Evolutionary conservation across 225 moss, liverwort and hornwort genomes (phyloP).

Genomic region (Polytrichum formosum): DNA sequence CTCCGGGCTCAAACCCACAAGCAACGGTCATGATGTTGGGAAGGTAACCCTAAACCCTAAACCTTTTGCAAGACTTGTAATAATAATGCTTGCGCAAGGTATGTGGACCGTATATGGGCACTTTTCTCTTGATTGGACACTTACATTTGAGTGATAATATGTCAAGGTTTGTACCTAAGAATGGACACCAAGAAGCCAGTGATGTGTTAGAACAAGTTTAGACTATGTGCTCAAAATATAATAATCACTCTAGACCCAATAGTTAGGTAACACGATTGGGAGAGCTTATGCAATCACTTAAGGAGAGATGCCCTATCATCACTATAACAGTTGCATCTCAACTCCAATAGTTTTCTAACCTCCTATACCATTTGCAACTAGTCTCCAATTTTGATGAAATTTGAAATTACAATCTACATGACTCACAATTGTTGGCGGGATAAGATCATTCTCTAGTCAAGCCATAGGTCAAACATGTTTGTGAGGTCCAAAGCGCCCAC

Average conservation of each 20-base stretch:
- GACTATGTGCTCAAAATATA: neutral
- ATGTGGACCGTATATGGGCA: too few species aligned
- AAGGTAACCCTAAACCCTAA: conserved; percentile 10
- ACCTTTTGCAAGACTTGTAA: neutral
- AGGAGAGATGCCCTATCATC: too few species aligned
- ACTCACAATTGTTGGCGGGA: neutral
- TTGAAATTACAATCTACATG: neutral
- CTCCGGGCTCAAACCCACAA: conserved; percentile 42
- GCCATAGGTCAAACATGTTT: too few species aligned
- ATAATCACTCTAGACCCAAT: too few species aligned
- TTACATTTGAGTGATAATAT: too few species aligned
- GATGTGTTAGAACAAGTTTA: too few species aligned
- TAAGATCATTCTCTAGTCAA: neutral
- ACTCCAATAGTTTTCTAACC: too few species aligned
- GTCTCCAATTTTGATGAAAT: neutral
- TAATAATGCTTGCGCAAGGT: neutral
- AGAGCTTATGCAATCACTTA: too few species aligned
- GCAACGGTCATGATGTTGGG: conserved; percentile 51
- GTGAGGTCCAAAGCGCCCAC: too few species aligned
- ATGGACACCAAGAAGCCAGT: neutral
- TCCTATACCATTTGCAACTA: too few species aligned
- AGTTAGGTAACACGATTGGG: too few species aligned
- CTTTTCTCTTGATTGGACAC: too few species aligned
- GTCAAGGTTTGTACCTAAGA: neutral
- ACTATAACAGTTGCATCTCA: neutral